Percentiles rank a stretch among this genome's conserved stretches.
These are phyloP conservation scores for Mimosa bimucronata DNA, from an alignment of 306 rosid genomes.

Conservation along the genomic window DNA sequence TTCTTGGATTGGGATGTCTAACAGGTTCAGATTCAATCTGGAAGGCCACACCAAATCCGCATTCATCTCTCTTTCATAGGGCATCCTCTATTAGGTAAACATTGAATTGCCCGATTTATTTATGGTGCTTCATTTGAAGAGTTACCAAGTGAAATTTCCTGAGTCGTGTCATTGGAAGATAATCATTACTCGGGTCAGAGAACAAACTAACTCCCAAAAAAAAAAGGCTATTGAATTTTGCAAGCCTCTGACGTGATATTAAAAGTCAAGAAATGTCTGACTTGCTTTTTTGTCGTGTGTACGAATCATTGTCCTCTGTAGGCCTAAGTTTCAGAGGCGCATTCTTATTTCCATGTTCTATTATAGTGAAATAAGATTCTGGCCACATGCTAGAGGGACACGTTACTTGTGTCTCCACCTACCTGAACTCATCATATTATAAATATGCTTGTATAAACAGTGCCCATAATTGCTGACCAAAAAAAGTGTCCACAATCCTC, in stretches of 20 bases:
- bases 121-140: slow-evolving; percentile 16
- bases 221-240: not conserved
- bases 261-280: not conserved
- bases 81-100: slow-evolving; percentile 80
- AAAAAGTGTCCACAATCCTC: not conserved
- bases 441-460: not conserved
- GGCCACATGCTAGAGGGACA: not conserved
- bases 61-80: slow-evolving; percentile 93
- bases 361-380: not conserved
- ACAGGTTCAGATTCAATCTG: slow-evolving; percentile 91
- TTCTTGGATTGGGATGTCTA: slow-evolving; percentile 36
- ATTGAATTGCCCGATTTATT: slow-evolving; percentile 21
- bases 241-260: not conserved
- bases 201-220: not conserved
- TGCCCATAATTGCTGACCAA: not conserved
- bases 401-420: not conserved
- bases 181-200: not conserved
- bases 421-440: not conserved
- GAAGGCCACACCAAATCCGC: slow-evolving; percentile 97
- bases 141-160: slow-evolving; percentile 19
- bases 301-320: not conserved
- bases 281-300: not conserved
- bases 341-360: not conserved
- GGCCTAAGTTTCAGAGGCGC: not conserved
- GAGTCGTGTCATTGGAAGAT: not conserved